Evolutionary conservation across 441 rosid species (phyloP).

Genomic region (Jatropha multifida): DNA sequence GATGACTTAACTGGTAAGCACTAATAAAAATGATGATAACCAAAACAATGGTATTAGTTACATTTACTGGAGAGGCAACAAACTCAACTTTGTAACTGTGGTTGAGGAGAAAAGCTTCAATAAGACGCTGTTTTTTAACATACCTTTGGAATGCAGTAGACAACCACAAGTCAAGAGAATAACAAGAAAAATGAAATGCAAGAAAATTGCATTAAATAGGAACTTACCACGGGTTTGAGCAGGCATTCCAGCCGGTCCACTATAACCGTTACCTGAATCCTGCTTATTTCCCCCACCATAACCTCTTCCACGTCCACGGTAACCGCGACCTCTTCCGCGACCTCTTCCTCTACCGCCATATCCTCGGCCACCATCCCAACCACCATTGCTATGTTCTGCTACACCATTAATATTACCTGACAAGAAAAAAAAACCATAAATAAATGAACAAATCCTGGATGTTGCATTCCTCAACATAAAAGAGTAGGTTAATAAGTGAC

Average conservation of each 20-base stretch:
- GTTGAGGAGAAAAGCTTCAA: no score
- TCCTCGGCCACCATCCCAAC: slow-evolving; percentile 24
- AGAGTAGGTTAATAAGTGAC: neutral
- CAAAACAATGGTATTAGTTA: neutral
- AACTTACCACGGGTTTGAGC: slow-evolving; percentile 29
- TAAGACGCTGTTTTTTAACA: neutral
- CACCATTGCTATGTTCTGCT: slow-evolving; percentile 30
- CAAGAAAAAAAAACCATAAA: neutral
- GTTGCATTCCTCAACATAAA: neutral
- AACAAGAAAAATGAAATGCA: neutral
- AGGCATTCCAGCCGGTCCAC: slow-evolving; percentile 29
- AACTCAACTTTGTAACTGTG: no score
- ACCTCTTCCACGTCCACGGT: slow-evolving; percentile 34
- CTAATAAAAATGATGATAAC: neutral
- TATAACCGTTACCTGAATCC: slow-evolving; percentile 33
- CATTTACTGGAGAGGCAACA: no score
- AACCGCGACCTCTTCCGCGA: slow-evolving; percentile 35
- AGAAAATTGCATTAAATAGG: neutral
- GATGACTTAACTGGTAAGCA: neutral
- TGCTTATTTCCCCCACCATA: slow-evolving; percentile 29
- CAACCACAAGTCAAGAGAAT: neutral
- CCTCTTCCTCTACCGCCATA: slow-evolving; percentile 44
- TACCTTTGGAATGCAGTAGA: neutral
- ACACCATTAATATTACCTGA: slow-evolving; percentile 33
- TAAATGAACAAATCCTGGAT: neutral